phyloP scores from a whole-genome alignment of 2,329 filamentous ascomycete species.

The Fusarium xyrophilum region DNA sequence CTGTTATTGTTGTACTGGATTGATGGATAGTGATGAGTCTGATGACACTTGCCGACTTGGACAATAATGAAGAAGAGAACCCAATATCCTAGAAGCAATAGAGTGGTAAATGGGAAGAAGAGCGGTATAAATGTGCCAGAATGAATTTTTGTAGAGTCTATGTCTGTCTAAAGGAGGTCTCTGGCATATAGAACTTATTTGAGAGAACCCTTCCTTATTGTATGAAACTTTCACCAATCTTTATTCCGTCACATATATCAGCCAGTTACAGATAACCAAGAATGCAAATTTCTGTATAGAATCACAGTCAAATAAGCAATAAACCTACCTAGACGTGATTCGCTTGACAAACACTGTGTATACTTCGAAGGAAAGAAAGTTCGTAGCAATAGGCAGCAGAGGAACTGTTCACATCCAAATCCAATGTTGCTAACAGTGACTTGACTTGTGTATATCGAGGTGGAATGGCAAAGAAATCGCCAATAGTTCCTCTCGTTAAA shows the following conservation, averaged over 20 bases:
- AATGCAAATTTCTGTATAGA: not conserved
- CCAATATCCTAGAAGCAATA: not conserved
- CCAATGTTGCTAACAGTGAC: not conserved
- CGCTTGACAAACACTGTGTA: not conserved
- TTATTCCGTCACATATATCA: not conserved
- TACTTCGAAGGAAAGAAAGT: not conserved
- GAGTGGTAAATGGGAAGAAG: not conserved
- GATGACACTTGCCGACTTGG: not conserved
- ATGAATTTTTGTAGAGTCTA: not conserved
- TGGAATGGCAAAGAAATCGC: not conserved
- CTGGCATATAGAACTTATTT: not conserved
- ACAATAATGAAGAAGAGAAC: not conserved
- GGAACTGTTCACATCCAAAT: not conserved
- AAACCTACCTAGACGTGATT: not conserved
- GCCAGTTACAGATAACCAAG: not conserved
- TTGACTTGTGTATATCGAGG: not conserved
- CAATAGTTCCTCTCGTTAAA: not conserved
- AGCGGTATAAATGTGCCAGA: not conserved
- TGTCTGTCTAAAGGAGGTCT: not conserved
- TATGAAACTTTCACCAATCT: not conserved
- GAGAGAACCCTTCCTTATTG: not conserved
- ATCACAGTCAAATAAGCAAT: not conserved
- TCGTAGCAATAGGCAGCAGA: not conserved
- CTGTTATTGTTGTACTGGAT: not conserved
- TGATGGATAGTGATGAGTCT: not conserved